Conservation (phyloP, 176 grass and related monocot genomes). For the Tuctoria greenei region DNA sequence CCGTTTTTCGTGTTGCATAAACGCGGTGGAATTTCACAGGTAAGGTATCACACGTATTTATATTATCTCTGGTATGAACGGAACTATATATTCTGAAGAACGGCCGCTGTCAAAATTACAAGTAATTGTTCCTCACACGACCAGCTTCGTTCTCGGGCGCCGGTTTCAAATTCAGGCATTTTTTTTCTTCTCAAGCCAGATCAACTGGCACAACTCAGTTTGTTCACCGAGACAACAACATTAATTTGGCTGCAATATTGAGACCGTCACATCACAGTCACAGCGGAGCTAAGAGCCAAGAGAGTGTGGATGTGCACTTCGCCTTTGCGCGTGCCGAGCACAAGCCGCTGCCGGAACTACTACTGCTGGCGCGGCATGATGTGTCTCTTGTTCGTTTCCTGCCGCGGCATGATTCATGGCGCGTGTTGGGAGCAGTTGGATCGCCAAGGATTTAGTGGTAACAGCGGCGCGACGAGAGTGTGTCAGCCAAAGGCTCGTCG, state of each 20-base stretch:
- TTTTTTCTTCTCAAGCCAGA: no score
- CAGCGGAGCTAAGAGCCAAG: neutral
- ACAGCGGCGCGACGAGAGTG: neutral
- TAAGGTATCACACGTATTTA: neutral
- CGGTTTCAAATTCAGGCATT: neutral
- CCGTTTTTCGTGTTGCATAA: neutral
- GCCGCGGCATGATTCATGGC: slow-evolving; percentile 39
- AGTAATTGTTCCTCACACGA: neutral
- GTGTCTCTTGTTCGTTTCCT: neutral
- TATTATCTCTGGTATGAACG: neutral
- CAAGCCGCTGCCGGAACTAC: slow-evolving; percentile 14
- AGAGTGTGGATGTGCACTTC: neutral
- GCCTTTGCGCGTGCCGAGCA: slow-evolving; percentile 36
- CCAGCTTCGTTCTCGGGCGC: neutral
- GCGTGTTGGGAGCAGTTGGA: slow-evolving; percentile 36
- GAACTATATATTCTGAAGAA: neutral
- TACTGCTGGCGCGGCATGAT: no score
- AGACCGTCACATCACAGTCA: neutral
- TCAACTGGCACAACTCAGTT: neutral
- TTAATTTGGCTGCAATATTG: neutral
- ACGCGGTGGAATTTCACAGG: neutral
- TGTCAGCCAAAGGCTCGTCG: neutral
- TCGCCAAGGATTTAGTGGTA: neutral
- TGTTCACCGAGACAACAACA: neutral
- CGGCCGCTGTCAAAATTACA: neutral